Percentiles rank a stretch among this genome's conserved stretches.
phyloP scores from a whole-genome alignment of 2,329 filamentous ascomycete genomes.

The Metarhizium guizhouense region DNA sequence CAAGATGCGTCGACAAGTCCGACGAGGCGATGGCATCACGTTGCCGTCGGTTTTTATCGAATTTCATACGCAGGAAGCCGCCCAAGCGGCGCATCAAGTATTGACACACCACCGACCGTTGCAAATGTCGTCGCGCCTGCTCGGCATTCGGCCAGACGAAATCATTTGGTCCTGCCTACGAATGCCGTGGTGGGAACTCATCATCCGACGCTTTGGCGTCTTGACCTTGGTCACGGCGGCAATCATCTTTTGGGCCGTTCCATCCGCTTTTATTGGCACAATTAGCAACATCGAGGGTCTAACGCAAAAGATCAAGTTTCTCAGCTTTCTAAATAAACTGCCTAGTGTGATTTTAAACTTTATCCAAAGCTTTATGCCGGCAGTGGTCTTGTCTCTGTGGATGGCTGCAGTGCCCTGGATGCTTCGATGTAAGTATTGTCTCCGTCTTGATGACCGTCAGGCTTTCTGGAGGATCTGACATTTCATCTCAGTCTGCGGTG shows the following conservation, averaged over 20 bases:
- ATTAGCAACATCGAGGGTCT: slow-evolving; percentile 78
- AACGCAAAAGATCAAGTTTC: slow-evolving; percentile 55
- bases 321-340: slow-evolving; percentile 63
- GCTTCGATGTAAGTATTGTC: slow-evolving; percentile 47
- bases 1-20: slow-evolving; percentile 67
- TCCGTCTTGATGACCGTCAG: not conserved
- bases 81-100: slow-evolving; percentile 79
- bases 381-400: slow-evolving; percentile 68
- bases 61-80: slow-evolving; percentile 72
- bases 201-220: slow-evolving; percentile 62
- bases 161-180: slow-evolving; percentile 81
- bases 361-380: slow-evolving; percentile 75
- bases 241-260: slow-evolving; percentile 79
- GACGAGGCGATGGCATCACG: slow-evolving; percentile 58
- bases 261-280: slow-evolving; percentile 69
- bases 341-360: slow-evolving; percentile 69
- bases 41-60: slow-evolving; percentile 83
- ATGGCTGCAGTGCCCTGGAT: slow-evolving; percentile 81
- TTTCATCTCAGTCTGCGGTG: slow-evolving; percentile 56
- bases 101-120: slow-evolving; percentile 79
- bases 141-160: slow-evolving; percentile 73
- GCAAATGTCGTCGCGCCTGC: slow-evolving; percentile 78
- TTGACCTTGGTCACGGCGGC: slow-evolving; percentile 65
- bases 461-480: not conserved
- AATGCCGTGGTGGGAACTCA: slow-evolving; percentile 78